Evolutionary conservation across 2,329 filamentous ascomycete genomes (phyloP), one percentile per base, ranked within the genome.

Genomic region (Amylocarpus encephaloides): DNA sequence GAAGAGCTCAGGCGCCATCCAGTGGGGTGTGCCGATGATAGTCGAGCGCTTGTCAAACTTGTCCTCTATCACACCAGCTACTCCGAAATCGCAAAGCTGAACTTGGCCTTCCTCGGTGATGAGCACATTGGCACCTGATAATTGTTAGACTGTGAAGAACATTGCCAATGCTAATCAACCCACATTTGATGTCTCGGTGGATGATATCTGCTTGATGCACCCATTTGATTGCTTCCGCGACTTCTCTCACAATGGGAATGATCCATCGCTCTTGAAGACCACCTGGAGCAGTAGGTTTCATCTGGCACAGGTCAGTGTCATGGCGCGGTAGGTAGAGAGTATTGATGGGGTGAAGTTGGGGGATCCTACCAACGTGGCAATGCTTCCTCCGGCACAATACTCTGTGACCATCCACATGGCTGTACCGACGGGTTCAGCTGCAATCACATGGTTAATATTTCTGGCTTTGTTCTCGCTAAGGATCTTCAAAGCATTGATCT

Each of bases 381-480:
- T 84, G 66, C 88, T 93, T 43, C 88, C 88, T 54, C 88, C 88
- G 5, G 85, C 86, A 61, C 88, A 91, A 67, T 91, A 90, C 69
- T 93, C 87, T 52, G 86, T 91, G 49, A 93, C 81, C 72, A 93
- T 88, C 88, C 88, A 94, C 71, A 94, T 83, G 53, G 88, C 80
- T 59, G 86, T 83, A 38, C 86, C 85, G 34, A 92, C 81, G 7
- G 86, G 82, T 16, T 91, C 75, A 4, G 86, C 86, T 58, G 91
- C 87, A 59, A 91, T 83, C 46, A 92, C 85, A 59, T 83, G 78
- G 65, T 92, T 93, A 69, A 94, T 83, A 63, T 92, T 92, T 58
- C 79, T 78, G 15, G 87, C 87, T 43, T 82, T 84, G 57, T 78
- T 85, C 58, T 88, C 83, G 62, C 84, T 83, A 46, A 94, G 74